A percentile compares a stretch with the other conserved stretches of the same genome.
phyloP scores from a whole-genome alignment of 2,329 filamentous ascomycete species.

The Penicillium sp. region DNA sequence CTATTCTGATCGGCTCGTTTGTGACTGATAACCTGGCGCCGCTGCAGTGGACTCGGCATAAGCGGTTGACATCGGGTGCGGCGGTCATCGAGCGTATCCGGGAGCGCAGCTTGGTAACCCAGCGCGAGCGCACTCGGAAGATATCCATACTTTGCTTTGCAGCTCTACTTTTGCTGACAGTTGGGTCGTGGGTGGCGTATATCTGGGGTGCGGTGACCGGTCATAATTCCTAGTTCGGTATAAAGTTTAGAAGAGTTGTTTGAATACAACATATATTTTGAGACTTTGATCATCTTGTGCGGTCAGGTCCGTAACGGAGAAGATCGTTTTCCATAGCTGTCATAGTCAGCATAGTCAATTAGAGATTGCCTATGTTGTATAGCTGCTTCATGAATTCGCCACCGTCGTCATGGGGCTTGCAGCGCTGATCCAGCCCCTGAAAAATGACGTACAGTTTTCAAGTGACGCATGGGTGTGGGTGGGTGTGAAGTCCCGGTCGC shows the following conservation, averaged over 20 bases:
- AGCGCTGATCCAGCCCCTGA: neutral
- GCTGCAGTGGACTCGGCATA: conserved; percentile 59
- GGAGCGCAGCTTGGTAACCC: conserved; percentile 39
- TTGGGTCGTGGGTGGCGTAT: conserved; percentile 52
- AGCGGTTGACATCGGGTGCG: conserved; percentile 46
- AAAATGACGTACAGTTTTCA: neutral
- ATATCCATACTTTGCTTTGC: conserved; percentile 47
- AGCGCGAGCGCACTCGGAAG: conserved; percentile 37
- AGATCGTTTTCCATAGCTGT: neutral
- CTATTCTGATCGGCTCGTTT: conserved; percentile 41
- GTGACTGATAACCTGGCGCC: conserved; percentile 45
- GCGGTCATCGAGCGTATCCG: conserved; percentile 45
- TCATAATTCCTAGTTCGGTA: conserved; percentile 36
- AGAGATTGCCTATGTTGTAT: neutral
- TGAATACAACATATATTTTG: neutral
- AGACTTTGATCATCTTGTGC: neutral
- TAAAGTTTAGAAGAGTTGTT: neutral
- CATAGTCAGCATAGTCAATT: neutral
- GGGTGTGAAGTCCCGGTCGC: neutral
- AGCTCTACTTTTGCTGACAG: conserved; percentile 44
- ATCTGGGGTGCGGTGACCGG: conserved; percentile 60
- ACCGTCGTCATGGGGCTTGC: conserved; percentile 4
- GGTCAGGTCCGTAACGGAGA: neutral
- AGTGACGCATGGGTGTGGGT: neutral
- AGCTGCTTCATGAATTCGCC: neutral